phyloP scores from a whole-genome alignment of 352 stramenopile species.

The Sclerospora graminicola region DNA sequence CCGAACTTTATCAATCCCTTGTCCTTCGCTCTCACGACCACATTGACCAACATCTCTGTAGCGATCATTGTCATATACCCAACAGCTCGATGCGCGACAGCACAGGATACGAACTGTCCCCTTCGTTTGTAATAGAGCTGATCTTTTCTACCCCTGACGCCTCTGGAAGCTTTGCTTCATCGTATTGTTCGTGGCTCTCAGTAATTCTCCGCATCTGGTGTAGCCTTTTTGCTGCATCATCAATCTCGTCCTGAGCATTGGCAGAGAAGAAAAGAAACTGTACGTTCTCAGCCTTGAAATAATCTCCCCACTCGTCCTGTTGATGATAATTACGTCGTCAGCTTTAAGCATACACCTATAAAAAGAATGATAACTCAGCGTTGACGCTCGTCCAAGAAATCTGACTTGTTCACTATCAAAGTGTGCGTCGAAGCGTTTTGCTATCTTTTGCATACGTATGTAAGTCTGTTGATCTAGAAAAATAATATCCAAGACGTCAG shows the following conservation, averaged over 20 bases:
- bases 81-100: constrained; percentile 71
- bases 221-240: too few relatives aligned
- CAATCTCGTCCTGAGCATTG: constrained; percentile 87
- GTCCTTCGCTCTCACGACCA: too few relatives aligned
- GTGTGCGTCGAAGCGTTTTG: too few relatives aligned
- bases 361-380: constrained; percentile 29
- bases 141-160: constrained; percentile 1
- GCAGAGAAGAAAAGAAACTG: constrained; percentile 98
- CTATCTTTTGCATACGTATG: constrained; percentile 93
- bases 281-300: constrained; percentile 89
- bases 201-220: too few relatives aligned
- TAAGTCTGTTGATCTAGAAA: constrained; percentile 88
- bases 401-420: too few relatives aligned
- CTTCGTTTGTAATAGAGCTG: too few relatives aligned
- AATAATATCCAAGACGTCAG: constrained; percentile 2
- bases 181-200: too few relatives aligned
- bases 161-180: constrained; percentile 30
- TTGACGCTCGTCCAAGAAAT: too few relatives aligned
- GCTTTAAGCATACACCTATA: not conserved
- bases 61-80: constrained; percentile 51
- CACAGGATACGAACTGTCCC: constrained; percentile 42
- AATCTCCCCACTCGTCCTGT: too few relatives aligned
- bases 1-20: too few relatives aligned
- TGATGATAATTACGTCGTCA: too few relatives aligned
- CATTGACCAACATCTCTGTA: constrained; percentile 39